Conservation (phyloP, 148 eudicot genomes). For the Chenopodium quinoa region DNA sequence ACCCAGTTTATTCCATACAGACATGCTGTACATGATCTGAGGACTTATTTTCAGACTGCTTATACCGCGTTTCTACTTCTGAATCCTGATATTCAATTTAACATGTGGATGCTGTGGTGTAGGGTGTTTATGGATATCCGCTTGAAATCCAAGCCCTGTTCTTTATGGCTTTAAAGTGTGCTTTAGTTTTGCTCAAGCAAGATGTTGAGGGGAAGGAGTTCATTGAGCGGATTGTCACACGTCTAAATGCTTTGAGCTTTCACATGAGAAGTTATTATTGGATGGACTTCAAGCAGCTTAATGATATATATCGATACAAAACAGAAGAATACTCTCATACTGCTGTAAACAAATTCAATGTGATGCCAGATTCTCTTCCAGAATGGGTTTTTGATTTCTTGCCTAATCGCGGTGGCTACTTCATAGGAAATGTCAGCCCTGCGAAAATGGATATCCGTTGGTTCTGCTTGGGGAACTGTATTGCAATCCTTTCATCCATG, state of each 20-base stretch:
- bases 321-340: constrained; percentile 91
- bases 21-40: not conserved
- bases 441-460: constrained; percentile 90
- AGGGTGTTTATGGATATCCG: constrained; percentile 98
- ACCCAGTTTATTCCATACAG: not conserved
- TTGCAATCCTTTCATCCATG: constrained; percentile 80
- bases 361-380: constrained; percentile 95
- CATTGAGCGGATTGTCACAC: constrained; percentile 65
- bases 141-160: constrained; percentile 96
- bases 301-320: constrained; percentile 79
- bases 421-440: constrained; percentile 83
- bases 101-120: not conserved
- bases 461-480: constrained; percentile 90
- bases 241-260: constrained; percentile 78
- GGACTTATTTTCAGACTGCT: not conserved
- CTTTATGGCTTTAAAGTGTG: constrained; percentile 91
- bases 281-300: constrained; percentile 80
- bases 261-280: constrained; percentile 91
- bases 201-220: constrained; percentile 77
- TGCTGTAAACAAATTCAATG: constrained; percentile 80
- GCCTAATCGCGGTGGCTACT: constrained; percentile 82
- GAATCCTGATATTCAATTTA: not conserved
- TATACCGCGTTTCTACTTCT: not conserved
- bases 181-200: constrained; percentile 63
- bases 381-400: constrained; percentile 95